Percentiles rank a stretch among this genome's conserved stretches.
Conservation (phyloP, 192 early-diverging fungal genomes). For the Rhizophlyctis rosea region DNA sequence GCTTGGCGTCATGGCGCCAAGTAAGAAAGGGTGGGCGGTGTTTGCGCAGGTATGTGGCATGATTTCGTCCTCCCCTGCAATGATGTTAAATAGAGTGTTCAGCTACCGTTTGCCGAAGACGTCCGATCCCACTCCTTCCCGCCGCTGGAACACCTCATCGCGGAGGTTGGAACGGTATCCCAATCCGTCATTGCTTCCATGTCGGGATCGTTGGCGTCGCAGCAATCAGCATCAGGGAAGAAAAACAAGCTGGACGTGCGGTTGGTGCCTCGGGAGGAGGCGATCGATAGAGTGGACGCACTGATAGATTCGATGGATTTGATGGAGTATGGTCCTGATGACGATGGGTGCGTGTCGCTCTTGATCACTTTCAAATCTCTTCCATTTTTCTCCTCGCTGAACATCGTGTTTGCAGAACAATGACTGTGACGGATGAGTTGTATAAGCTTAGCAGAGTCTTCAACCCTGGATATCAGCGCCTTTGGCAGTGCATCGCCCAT, state of each 20-base stretch:
- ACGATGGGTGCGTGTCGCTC: background rate
- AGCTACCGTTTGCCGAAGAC: conserved; percentile 71
- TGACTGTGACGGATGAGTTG: conserved; percentile 43
- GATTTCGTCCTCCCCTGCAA: background rate
- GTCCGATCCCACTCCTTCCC: conserved; percentile 51
- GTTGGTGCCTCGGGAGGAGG: conserved; percentile 44
- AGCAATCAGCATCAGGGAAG: conserved; percentile 1
- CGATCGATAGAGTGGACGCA: conserved; percentile 45
- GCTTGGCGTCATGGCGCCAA: conserved; percentile 59
- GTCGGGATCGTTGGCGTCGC: background rate
- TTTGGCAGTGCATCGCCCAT: conserved; percentile 54
- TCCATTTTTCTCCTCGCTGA: background rate
- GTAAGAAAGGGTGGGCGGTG: conserved; percentile 9
- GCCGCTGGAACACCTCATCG: conserved; percentile 39
- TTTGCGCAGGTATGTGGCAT: conserved; percentile 8
- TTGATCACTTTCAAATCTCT: background rate
- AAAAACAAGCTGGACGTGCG: conserved; percentile 38
- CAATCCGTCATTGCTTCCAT: background rate
- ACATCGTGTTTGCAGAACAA: background rate
- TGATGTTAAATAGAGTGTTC: conserved; percentile 4
- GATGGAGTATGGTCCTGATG: conserved; percentile 30
- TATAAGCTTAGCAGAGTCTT: conserved; percentile 51
- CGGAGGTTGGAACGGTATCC: background rate
- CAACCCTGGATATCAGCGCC: conserved; percentile 59
- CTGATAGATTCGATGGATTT: conserved; percentile 62